Conservation (phyloP, 192 early-diverging fungal species). For the Paraglomus occultum region DNA sequence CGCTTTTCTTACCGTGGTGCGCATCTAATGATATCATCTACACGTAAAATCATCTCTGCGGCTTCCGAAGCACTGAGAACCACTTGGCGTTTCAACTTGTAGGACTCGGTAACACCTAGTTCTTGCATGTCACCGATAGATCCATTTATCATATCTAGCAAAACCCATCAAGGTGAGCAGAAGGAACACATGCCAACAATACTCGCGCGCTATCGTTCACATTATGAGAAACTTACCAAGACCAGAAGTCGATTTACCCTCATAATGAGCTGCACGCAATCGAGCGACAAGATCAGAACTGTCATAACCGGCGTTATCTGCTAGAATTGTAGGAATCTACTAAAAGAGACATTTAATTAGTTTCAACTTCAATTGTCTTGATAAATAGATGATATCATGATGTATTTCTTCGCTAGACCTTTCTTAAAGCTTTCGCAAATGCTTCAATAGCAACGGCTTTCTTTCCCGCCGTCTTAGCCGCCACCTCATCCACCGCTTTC, state of each 20-base stretch:
- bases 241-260: slow-evolving; percentile 72
- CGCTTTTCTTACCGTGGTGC: too few relatives aligned
- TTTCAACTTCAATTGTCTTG: not conserved
- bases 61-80: slow-evolving; percentile 93
- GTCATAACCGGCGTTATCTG: slow-evolving; percentile 97
- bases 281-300: slow-evolving; percentile 89
- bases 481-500: slow-evolving; percentile 92
- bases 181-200: not conserved
- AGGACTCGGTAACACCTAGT: slow-evolving; percentile 93
- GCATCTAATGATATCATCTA: slow-evolving; percentile 99
- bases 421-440: slow-evolving; percentile 89
- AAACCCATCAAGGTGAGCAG: not conserved
- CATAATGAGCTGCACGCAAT: slow-evolving; percentile 92
- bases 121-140: slow-evolving; percentile 74
- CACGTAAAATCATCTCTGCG: slow-evolving; percentile 95
- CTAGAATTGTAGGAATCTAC: slow-evolving; percentile 97
- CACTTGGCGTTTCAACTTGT: slow-evolving; percentile 94
- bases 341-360: not conserved
- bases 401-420: not conserved
- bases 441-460: slow-evolving; percentile 92
- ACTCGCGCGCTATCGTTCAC: too few relatives aligned
- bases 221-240: slow-evolving; percentile 49
- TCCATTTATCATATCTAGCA: slow-evolving; percentile 79
- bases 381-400: not conserved
- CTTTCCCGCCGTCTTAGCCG: slow-evolving; percentile 90